phyloP scores from a whole-genome alignment of 177 flowering plant species.

The Telopea speciosissima region DNA sequence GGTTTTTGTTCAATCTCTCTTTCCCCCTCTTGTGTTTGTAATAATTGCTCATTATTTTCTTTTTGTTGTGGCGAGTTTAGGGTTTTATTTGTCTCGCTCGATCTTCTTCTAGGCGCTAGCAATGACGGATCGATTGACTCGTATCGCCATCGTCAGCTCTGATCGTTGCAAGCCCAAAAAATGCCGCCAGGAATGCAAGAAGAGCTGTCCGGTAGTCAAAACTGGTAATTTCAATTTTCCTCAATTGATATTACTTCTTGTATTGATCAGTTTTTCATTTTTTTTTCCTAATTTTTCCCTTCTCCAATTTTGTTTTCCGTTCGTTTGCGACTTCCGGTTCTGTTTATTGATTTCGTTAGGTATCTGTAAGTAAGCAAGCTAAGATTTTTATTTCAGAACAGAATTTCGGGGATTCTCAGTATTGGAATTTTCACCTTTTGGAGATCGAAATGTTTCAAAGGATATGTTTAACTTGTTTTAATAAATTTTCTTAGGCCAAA shows the following conservation, averaged over 20 bases:
- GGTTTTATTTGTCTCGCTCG: neutral
- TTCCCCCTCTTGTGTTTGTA: no score
- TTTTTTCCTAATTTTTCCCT: neutral
- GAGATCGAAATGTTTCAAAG: neutral
- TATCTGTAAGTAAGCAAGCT: neutral
- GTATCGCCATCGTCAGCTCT: slow-evolving; percentile 82
- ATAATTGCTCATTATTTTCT: no score
- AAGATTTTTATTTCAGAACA: no score
- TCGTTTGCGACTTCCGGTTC: neutral
- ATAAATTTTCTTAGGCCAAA: no score
- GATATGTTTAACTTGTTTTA: no score
- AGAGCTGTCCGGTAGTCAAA: slow-evolving; percentile 35
- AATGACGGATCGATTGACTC: slow-evolving; percentile 85
- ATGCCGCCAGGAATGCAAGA: slow-evolving; percentile 35
- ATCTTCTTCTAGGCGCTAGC: neutral
- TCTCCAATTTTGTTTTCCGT: neutral
- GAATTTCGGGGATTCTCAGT: neutral
- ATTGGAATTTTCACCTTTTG: neutral
- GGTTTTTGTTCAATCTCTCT: no score
- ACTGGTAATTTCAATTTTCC: slow-evolving; percentile 18
- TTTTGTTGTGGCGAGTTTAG: no score
- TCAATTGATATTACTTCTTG: neutral
- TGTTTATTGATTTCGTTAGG: neutral
- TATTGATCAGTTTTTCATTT: neutral
- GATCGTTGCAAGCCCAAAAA: slow-evolving; percentile 89